Base-by-base conservation (phyloP, 441 rosid species). In the Aquilaria agallochum region DNA sequence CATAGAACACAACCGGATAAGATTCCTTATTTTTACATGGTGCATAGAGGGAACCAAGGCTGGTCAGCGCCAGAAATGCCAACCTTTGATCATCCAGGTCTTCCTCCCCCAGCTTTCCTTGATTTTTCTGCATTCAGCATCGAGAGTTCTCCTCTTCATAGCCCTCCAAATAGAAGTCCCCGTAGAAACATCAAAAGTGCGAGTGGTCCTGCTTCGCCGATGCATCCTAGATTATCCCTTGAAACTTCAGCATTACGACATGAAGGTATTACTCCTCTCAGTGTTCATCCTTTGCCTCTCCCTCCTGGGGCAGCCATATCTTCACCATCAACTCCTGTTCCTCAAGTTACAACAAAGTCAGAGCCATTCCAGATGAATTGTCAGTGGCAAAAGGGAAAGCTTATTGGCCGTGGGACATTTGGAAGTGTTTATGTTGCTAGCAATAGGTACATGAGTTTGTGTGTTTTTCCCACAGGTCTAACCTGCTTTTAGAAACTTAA, bases 321-420 rank as follows among this genome's bases (percentile, higher is more conserved):
- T 54, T 75, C 89, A 49, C 58, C 76, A 10, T 60, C 85, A 62
- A 27, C 77, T 63, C 58, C 78, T 8, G 60, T 40, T 69, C 68
- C 76, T 27, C 86, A 77, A 53, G 66, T 68, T 72, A 49, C 78
- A 34, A 62, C 68, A 48, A 90, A 80, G 76, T 55, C 71, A 47
- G 98, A 90, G 64, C 55, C 76, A 0, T 59, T 71, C 31, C 82
- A 77, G 0, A 78, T 85, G 77, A 86, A 79, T 66, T 61, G 76
- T 51, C 86, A 74, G 56, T 93, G 98, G 98, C 79, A 83, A 78
- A 93, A 90, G 62, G 98, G 98, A 64, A 93, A 84, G 78, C 85
- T 87, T 20, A 88, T 90, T 67, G 97, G 98, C 53, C 96, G 98
- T 64, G 98, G 98, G 56, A 90, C 98, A 31, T 93, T 88, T 78